Evolutionary conservation across 306 rosid genomes (phyloP).

Genomic region (Geum urbanum): DNA sequence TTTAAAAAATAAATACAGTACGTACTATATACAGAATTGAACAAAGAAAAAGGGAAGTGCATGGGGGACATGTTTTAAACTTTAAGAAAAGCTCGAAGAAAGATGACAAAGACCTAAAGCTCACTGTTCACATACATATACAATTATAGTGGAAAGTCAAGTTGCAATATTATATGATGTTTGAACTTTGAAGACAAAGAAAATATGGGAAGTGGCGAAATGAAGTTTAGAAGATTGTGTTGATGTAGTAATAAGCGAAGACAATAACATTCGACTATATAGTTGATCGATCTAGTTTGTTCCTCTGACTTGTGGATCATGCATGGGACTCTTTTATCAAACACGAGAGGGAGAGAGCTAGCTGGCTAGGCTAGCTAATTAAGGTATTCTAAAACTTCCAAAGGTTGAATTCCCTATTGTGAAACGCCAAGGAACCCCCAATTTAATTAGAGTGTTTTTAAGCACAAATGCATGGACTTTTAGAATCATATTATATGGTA

Average conservation of each 20-base stretch:
- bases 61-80: not conserved
- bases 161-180: not conserved
- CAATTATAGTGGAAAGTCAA: not conserved
- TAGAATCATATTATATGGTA: not conserved
- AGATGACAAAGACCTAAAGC: conserved; percentile 4
- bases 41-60: not conserved
- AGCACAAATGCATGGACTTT: conserved; percentile 11
- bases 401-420: not conserved
- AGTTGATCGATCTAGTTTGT: not conserved
- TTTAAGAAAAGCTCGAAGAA: not conserved
- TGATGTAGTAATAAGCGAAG: not conserved
- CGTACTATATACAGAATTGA: not conserved
- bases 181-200: too few relatives aligned
- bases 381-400: not conserved
- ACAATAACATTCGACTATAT: not conserved
- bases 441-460: not conserved
- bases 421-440: not conserved
- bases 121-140: not conserved
- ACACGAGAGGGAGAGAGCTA: not conserved
- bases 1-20: too few relatives aligned
- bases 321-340: conserved; percentile 4
- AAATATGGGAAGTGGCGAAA: not conserved
- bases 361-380: not conserved
- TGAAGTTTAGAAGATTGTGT: not conserved
- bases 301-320: conserved; percentile 2